Evolutionary conservation across 768 basidiomycete species (phyloP).

Genomic region (Gloeopeniophorella convolvens): DNA sequence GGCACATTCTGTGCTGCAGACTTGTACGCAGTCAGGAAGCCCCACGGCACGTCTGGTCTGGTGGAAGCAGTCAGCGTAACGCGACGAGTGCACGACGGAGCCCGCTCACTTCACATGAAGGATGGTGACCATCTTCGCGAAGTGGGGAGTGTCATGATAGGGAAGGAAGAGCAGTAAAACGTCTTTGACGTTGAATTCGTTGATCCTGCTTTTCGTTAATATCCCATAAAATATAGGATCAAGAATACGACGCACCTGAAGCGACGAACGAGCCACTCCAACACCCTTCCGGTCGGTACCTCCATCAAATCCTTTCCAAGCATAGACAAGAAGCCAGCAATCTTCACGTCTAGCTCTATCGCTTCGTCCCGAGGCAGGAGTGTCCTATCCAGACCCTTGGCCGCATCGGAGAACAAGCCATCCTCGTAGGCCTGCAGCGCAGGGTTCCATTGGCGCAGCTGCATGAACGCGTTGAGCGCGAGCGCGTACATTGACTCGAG

Average conservation of each 20-base stretch:
- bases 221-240: not conserved
- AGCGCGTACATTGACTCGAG: conserved; percentile 81
- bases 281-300: conserved; percentile 67
- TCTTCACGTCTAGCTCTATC: conserved; percentile 50
- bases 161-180: conserved; percentile 82
- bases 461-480: conserved; percentile 69
- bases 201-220: conserved; percentile 46
- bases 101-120: conserved; percentile 59
- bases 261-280: conserved; percentile 93
- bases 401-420: conserved; percentile 71
- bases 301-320: conserved; percentile 82
- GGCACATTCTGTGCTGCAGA: conserved; percentile 70
- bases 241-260: conserved; percentile 58
- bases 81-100: not conserved
- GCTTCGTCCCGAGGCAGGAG: conserved; percentile 58
- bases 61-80: conserved; percentile 1
- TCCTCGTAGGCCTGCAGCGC: conserved; percentile 57
- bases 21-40: conserved; percentile 70
- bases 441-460: conserved; percentile 58
- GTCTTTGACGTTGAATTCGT: conserved; percentile 86
- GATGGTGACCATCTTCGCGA: conserved; percentile 88
- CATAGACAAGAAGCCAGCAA: conserved; percentile 58
- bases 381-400: conserved; percentile 73
- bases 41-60: conserved; percentile 58
- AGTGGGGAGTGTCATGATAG: conserved; percentile 92